phyloP scores from a whole-genome alignment of 768 basidiomycete genomes.

The Terana coerulea region DNA sequence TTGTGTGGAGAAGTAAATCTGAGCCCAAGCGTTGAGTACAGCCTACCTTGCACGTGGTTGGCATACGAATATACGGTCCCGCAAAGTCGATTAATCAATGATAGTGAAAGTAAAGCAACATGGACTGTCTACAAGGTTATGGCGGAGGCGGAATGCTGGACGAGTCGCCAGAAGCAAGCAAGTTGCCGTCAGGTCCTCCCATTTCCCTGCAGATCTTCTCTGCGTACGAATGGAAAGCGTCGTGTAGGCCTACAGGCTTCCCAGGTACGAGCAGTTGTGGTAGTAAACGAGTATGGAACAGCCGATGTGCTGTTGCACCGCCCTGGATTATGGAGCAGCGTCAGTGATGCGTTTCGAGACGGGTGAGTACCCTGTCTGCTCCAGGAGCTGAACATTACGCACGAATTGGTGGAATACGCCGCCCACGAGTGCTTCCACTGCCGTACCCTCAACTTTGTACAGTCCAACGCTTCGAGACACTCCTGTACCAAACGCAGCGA shows the following conservation, averaged over 20 bases:
- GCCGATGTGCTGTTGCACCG: constrained; percentile 33
- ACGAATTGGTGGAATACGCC: constrained; percentile 81
- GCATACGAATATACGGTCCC: no score
- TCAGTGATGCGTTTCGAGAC: background rate
- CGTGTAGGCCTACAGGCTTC: constrained; percentile 28
- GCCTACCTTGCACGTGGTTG: no score
- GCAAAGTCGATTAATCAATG: background rate
- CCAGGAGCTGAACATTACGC: constrained; percentile 26
- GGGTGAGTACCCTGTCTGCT: background rate
- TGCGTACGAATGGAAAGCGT: constrained; percentile 47
- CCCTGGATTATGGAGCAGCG: constrained; percentile 27
- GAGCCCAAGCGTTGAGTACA: no score
- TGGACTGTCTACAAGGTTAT: constrained; percentile 2
- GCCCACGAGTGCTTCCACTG: constrained; percentile 73
- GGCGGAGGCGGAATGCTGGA: background rate
- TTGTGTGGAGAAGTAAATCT: background rate
- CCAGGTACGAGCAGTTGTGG: constrained; percentile 32
- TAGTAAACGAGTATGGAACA: constrained; percentile 41
- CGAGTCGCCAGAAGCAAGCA: constrained; percentile 18
- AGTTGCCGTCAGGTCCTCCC: constrained; percentile 41
- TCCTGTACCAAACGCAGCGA: constrained; percentile 5
- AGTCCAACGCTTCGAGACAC: constrained; percentile 48
- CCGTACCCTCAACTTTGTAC: constrained; percentile 74
- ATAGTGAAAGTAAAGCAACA: background rate
- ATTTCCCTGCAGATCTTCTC: constrained; percentile 40